Conservation (phyloP, 2,329 filamentous ascomycete genomes). For the Emydomyces testavorans region DNA sequence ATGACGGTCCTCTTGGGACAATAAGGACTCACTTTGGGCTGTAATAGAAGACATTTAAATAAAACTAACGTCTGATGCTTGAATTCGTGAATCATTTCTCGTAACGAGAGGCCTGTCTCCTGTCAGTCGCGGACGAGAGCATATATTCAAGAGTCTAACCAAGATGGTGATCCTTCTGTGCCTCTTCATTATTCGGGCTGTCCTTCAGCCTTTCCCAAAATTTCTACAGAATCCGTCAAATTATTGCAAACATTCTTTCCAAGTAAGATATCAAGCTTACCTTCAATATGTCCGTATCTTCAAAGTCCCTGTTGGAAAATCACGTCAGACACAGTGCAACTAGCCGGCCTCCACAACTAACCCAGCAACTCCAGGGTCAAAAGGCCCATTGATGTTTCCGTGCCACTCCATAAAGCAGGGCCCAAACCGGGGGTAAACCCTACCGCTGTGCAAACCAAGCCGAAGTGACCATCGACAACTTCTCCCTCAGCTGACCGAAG, state of each 20-base stretch:
- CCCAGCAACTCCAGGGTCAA: not conserved
- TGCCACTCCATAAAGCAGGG: too few relatives aligned
- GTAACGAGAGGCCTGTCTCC: conserved; percentile 52
- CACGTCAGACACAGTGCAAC: not conserved
- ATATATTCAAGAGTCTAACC: conserved; percentile 45
- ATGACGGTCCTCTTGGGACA: not conserved
- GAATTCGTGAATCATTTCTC: conserved; percentile 88
- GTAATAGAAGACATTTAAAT: conserved; percentile 83
- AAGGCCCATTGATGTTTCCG: too few relatives aligned
- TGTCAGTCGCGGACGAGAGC: conserved; percentile 5
- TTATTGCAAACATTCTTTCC: conserved; percentile 7
- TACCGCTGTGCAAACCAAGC: conserved; percentile 91
- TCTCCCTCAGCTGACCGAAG: conserved; percentile 82
- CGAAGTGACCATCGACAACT: conserved; percentile 77
- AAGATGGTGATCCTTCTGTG: conserved; percentile 73
- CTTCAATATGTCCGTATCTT: conserved; percentile 77
- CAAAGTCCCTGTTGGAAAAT: conserved; percentile 54
- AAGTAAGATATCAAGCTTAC: conserved; percentile 24
- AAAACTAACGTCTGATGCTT: conserved; percentile 88
- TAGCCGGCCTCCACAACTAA: not conserved
- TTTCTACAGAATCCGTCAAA: conserved; percentile 40
- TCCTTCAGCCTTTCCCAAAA: conserved; percentile 77
- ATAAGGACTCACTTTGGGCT: conserved; percentile 62
- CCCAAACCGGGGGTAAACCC: conserved; percentile 18
- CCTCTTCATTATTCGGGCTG: conserved; percentile 50